Evolutionary conservation across 805 yeast genomes (phyloP).

Genomic region (Zygotorulaspora sp.): DNA sequence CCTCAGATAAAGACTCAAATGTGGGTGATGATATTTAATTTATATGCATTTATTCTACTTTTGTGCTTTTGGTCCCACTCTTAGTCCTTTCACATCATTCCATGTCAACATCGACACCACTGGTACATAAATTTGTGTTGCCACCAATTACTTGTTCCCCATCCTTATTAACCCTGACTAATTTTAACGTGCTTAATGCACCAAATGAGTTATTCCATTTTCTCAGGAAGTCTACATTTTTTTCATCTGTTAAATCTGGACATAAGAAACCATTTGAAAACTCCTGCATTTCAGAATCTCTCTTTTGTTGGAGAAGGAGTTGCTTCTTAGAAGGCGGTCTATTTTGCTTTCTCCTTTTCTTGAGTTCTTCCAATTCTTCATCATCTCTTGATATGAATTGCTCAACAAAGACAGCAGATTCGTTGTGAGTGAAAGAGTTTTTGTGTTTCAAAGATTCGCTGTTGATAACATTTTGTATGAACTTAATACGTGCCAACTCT

Average conservation of each 20-base stretch:
- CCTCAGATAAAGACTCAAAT: no score
- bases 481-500: constrained; percentile 54
- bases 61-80: no score
- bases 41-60: no score
- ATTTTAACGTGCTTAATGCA: constrained; percentile 60
- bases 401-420: constrained; percentile 56
- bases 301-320: constrained; percentile 56
- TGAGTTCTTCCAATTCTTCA: constrained; percentile 64
- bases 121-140: constrained; percentile 7
- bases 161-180: constrained; percentile 35
- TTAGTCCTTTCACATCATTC: no score
- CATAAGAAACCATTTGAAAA: constrained; percentile 64
- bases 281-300: constrained; percentile 56
- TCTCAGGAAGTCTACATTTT: constrained; percentile 55
- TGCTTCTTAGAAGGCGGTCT: constrained; percentile 77
- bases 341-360: constrained; percentile 70
- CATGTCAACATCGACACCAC: constrained; percentile 24
- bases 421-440: constrained; percentile 47
- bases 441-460: constrained; percentile 38
- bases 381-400: constrained; percentile 65
- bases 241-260: constrained; percentile 65
- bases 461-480: constrained; percentile 55
- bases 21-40: no score
- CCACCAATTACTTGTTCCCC: constrained; percentile 29
- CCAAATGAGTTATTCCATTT: constrained; percentile 83